These are phyloP conservation scores for Zizania palustris DNA, from an alignment of 202 grass and related monocot species.

Conservation along the genomic window DNA sequence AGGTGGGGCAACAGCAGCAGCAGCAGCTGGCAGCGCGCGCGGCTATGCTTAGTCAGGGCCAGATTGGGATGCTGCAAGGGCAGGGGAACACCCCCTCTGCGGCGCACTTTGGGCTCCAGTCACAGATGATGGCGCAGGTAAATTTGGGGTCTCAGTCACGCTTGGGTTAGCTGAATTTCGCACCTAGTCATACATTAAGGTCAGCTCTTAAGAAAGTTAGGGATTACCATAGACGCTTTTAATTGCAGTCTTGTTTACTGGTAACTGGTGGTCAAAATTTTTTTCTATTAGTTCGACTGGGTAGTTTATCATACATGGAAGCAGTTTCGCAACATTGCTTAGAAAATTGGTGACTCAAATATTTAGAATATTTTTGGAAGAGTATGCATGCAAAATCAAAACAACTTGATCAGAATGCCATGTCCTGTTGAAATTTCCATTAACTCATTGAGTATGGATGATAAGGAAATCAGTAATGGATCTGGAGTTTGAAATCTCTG, in stretches of 20 bases:
- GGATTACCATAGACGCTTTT: background rate
- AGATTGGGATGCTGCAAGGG: constrained; percentile 71
- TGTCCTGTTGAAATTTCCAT: background rate
- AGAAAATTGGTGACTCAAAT: constrained; percentile 21
- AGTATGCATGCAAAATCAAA: background rate
- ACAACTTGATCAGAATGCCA: background rate
- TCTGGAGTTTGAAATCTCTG: constrained; percentile 8
- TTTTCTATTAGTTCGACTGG: constrained; percentile 9
- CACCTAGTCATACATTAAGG: background rate
- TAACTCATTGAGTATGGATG: background rate
- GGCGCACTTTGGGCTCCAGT: constrained; percentile 70
- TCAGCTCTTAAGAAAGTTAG: background rate
- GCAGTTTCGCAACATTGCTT: background rate
- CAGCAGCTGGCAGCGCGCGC: constrained; percentile 67
- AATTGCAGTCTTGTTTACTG: constrained; percentile 2
- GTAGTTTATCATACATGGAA: constrained; percentile 8
- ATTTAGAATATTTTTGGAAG: background rate
- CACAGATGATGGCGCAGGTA: constrained; percentile 88
- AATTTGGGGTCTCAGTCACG: background rate
- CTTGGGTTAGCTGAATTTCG: constrained; percentile 6
- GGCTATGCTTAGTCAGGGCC: constrained; percentile 72
- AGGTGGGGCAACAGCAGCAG: constrained; percentile 61
- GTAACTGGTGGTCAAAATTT: constrained; percentile 17
- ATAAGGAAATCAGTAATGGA: background rate
- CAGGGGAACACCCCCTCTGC: constrained; percentile 57